Evolutionary conservation across 78 protist species (phyloP), one percentile per base, ranked within the genome.

Genomic region (Diacronema lutheri): DNA sequence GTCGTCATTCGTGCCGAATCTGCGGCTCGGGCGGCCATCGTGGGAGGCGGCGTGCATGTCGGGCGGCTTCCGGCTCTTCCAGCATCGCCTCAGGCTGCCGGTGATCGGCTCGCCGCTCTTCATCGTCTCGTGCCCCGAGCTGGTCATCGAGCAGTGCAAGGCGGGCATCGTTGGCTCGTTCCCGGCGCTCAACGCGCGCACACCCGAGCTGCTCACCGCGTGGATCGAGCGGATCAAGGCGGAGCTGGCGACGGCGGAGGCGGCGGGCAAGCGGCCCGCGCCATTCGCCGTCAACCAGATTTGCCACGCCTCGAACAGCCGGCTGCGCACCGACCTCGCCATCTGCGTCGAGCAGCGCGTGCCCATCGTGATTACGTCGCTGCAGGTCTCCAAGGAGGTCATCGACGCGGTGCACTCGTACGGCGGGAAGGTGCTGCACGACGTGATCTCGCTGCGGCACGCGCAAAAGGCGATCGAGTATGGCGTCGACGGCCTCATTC

Each of bases 261-360:
- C 73, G 3, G 50, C 16, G 50, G 50, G 50, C 3, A 7, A 3
- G 7, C 16, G 3, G 16, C 16, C 7, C 50, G 73, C 73, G 26
- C 73, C 73, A 11, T 65, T 65, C 44, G 73, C 73, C 19, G 73
- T 65, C 41, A 65, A 65, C 73, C 73, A 65, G 73, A 65, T 65
- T 10, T 12, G 12, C 46, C 73, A 65, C 73, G 0, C 14, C 26
- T 65, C 73, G 26, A 65, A 65, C 41, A 44, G 35, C 73, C 37
- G 73, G 41, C 44, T 65, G 46, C 20, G 4, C 31, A 40, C 31
- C 23, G 73, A 65, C 73, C 73, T 65, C 73, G 73, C 31, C 23
- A 21, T 23, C 31, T 65, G 73, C 73, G 73, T 65, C 23, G 3
- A 10, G 41, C 44, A 33, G 44, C 60, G 21, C 25, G 73, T 65